These are phyloP conservation scores for Aspergillus fumigatiaffinis DNA, from an alignment of 2,329 filamentous ascomycete species.

Conservation along the genomic window DNA sequence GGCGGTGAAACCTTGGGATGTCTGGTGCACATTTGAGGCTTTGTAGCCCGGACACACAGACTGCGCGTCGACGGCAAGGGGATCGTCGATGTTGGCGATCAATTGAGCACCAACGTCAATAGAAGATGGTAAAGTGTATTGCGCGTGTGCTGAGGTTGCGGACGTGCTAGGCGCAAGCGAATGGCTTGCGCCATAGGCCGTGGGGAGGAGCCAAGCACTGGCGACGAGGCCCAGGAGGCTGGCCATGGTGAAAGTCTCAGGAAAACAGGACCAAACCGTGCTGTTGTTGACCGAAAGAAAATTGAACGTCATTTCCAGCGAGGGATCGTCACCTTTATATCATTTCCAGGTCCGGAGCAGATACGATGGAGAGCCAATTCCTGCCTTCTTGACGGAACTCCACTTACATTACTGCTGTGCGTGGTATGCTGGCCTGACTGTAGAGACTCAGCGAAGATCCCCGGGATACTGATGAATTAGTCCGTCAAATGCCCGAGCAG, in stretches of 20 bases:
- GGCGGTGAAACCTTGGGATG: constrained; percentile 48
- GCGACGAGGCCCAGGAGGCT: constrained; percentile 17
- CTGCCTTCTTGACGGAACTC: neutral
- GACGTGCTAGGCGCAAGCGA: constrained; percentile 12
- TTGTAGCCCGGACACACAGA: constrained; percentile 59
- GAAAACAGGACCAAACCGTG: neutral
- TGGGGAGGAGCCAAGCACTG: constrained; percentile 22
- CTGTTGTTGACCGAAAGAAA: neutral
- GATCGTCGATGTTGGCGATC: constrained; percentile 63
- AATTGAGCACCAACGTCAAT: constrained; percentile 46
- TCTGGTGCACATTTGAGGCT: constrained; percentile 48
- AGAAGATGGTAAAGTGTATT: constrained; percentile 48
- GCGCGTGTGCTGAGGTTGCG: constrained; percentile 16
- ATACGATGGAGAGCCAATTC: neutral
- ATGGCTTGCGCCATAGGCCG: constrained; percentile 20
- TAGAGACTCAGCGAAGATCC: neutral
- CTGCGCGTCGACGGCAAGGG: constrained; percentile 60
- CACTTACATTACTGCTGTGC: neutral
- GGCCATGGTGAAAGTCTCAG: constrained; percentile 18
- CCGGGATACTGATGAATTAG: neutral
- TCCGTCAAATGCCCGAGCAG: neutral
- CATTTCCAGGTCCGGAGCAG: neutral
- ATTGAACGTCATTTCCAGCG: neutral
- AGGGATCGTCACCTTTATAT: neutral
- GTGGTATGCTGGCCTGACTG: neutral